Evolutionary conservation across 108 stramenopile genomes (phyloP), one percentile per base, ranked within the genome.

Genomic region (Cyclostephanos invisitatus): DNA sequence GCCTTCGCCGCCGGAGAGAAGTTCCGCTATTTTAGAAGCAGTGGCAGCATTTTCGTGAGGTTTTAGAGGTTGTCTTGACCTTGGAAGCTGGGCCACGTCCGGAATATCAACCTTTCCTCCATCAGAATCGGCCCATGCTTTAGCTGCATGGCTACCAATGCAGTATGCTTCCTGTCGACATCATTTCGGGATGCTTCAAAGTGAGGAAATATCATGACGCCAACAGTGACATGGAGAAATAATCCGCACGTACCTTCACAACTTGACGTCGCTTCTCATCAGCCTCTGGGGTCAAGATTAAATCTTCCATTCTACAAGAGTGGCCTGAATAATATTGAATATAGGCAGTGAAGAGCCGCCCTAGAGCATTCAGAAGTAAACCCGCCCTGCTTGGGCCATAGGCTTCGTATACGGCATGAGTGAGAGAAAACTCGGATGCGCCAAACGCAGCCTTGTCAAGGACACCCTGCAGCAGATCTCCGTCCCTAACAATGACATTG

Each of bases 381-480:
- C 94, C 96, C 5, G 98, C 98, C 51, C 91, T 89, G 61, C 80
- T 79, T 24, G 94, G 85, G n/a, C 98, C 98, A 75, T 97, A 98
- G 9, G 97, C 86, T 83, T 98, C 98, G 64, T 94, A 97, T 5
- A 99, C 91, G 38, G 96, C 93, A 85, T 99, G 99, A 0, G 98
- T 96, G 3, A 99, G 73, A 10, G 89, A 93, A 78, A 93, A 92
- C 18, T 93, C 98, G 5, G 92, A 86, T 29, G 96, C 86, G 11
- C 99, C 98, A 80, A 99, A 97, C 4, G 97, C 93, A 21, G 89
- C 87, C 82, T 99, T 99, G 78, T 99, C 99, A 60, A 99, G 79
- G 4, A 99, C 94, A 27, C 99, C 99, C 46, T 91, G 77, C 29
- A 98, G 64, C 55, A 99, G 67, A 66, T 97, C 96, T 12, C 98